Percentiles rank a stretch among this genome's conserved stretches.
phyloP scores from a whole-genome alignment of 192 early-diverging fungal genomes.

The Coemansia sp. region DNA sequence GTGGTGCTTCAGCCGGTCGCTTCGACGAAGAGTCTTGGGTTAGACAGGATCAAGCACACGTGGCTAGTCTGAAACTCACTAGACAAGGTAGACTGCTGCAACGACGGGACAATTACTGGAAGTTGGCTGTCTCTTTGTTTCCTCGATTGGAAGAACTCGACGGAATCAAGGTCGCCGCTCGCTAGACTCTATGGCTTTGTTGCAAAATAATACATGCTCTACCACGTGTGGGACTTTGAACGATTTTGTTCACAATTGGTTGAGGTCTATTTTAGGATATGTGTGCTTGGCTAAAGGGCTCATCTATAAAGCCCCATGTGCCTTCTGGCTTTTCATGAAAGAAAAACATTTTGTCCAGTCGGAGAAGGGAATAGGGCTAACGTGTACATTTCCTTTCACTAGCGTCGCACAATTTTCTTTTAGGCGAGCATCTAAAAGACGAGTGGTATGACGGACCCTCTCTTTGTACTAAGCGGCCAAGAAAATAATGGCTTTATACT shows the following conservation, averaged over 20 bases:
- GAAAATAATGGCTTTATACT: background rate
- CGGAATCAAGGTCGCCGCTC: slow-evolving; percentile 33
- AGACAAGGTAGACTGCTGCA: slow-evolving; percentile 17
- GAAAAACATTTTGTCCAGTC: background rate
- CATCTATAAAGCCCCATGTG: background rate
- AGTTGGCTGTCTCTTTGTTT: slow-evolving; percentile 20
- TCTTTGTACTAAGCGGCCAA: slow-evolving; percentile 1
- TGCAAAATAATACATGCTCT: background rate
- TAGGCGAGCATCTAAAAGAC: background rate
- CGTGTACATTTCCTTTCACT: background rate
- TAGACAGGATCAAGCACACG: slow-evolving; percentile 30
- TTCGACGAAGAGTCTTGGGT: slow-evolving; percentile 45
- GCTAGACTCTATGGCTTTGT: slow-evolving; percentile 3
- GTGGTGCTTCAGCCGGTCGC: slow-evolving; percentile 13
- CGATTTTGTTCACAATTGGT: background rate
- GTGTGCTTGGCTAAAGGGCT: background rate
- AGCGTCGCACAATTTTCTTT: background rate
- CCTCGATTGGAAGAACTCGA: slow-evolving; percentile 46
- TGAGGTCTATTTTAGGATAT: background rate
- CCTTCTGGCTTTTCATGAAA: background rate
- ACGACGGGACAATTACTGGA: slow-evolving; percentile 42
- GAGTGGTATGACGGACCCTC: background rate
- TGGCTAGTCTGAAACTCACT: slow-evolving; percentile 25
- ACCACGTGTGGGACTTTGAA: background rate
- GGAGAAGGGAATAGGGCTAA: background rate